Conservation (phyloP, 2,329 filamentous ascomycete genomes). For the Tolypocladium tropicale region DNA sequence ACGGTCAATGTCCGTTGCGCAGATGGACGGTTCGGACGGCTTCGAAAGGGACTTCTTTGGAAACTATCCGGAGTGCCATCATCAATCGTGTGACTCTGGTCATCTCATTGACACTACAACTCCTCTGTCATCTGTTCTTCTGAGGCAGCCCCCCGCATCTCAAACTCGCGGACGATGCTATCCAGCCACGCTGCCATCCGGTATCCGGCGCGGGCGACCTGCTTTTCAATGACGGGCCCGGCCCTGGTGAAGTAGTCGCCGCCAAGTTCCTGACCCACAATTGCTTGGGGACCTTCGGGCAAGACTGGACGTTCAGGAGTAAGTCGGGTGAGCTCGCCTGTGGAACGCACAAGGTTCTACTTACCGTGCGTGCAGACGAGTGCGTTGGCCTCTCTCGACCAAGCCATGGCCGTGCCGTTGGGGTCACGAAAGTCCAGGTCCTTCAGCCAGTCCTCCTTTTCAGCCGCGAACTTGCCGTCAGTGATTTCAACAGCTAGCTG, state of each 20-base stretch:
- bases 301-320: constrained; percentile 34
- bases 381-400: constrained; percentile 54
- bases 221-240: constrained; percentile 52
- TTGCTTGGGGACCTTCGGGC: constrained; percentile 47
- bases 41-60: not conserved
- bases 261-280: constrained; percentile 49
- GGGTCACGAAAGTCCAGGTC: constrained; percentile 45
- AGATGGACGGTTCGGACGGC: not conserved
- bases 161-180: constrained; percentile 38
- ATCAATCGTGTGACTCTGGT: not conserved
- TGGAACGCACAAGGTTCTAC: constrained; percentile 9
- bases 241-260: constrained; percentile 54
- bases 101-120: constrained; percentile 11
- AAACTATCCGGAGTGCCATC: not conserved
- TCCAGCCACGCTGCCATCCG: constrained; percentile 60
- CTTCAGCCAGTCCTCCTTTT: constrained; percentile 44
- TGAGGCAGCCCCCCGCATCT: constrained; percentile 11
- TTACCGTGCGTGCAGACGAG: constrained; percentile 52
- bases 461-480: constrained; percentile 40
- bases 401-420: constrained; percentile 45
- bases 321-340: not conserved
- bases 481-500: constrained; percentile 43
- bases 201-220: constrained; percentile 59
- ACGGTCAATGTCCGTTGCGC: not conserved
- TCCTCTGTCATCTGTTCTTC: constrained; percentile 15